These are phyloP conservation scores for Kokia cookei DNA, from an alignment of 441 rosid genomes.

Conservation along the genomic window DNA sequence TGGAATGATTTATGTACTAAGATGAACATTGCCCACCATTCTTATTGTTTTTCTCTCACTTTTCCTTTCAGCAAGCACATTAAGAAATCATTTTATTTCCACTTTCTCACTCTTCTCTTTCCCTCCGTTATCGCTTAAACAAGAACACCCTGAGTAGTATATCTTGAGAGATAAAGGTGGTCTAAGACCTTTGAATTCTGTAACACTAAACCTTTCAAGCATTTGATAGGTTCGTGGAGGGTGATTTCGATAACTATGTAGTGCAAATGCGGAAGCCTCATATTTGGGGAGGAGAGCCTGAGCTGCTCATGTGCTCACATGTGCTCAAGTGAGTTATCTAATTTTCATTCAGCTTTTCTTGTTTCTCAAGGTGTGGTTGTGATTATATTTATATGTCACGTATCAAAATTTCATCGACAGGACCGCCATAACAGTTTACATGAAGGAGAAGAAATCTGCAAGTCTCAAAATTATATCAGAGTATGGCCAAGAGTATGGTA, in stretches of 20 bases:
- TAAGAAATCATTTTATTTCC: too few relatives aligned
- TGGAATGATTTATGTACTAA: too few relatives aligned
- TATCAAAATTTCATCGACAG: conserved; percentile 13
- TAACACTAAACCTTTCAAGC: not conserved
- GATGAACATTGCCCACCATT: too few relatives aligned
- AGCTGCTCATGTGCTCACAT: conserved; percentile 74
- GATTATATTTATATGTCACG: not conserved
- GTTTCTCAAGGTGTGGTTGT: not conserved
- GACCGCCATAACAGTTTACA: conserved; percentile 51
- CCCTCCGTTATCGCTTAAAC: too few relatives aligned
- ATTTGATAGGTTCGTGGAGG: conserved; percentile 51
- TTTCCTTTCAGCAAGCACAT: too few relatives aligned
- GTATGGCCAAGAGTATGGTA: conserved; percentile 59
- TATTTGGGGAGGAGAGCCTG: conserved; percentile 74
- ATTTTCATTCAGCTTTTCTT: not conserved
- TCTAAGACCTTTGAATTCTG: not conserved
- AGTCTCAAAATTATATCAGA: conserved; percentile 44
- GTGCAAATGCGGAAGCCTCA: conserved; percentile 55
- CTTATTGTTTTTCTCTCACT: too few relatives aligned
- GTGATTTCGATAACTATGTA: conserved; percentile 55
- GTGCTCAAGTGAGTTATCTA: conserved; percentile 39
- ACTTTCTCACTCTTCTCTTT: too few relatives aligned
- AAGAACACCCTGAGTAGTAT: too few relatives aligned
- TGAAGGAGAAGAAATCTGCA: conserved; percentile 34
- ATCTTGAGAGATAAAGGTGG: too few relatives aligned